Evolutionary conservation across 2,329 filamentous ascomycete genomes (phyloP).

Genomic region (Venturia pyrina): DNA sequence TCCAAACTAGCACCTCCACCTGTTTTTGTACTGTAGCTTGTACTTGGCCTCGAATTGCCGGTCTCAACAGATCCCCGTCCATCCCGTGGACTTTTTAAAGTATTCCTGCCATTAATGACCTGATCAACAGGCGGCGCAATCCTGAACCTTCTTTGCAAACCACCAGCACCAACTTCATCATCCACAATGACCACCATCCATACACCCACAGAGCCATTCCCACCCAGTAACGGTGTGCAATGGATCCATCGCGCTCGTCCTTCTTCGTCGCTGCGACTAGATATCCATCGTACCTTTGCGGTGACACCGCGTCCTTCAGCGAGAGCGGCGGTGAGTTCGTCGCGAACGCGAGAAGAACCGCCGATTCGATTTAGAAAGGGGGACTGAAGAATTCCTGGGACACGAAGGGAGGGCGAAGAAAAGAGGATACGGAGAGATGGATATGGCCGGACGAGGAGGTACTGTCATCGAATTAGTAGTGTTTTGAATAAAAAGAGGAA

Average conservation of each 20-base stretch:
- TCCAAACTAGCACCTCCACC: not conserved
- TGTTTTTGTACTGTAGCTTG: not conserved
- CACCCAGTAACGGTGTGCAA: conserved; percentile 61
- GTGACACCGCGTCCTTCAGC: conserved; percentile 61
- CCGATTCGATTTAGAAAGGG: conserved; percentile 39
- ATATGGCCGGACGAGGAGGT: conserved; percentile 37
- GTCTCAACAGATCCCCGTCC: not conserved
- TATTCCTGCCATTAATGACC: not conserved
- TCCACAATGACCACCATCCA: conserved; percentile 72
- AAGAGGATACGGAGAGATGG: conserved; percentile 41
- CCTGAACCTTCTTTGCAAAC: conserved; percentile 20
- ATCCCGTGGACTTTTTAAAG: not conserved
- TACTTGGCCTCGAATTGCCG: not conserved
- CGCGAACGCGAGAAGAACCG: conserved; percentile 41
- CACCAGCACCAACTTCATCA: conserved; percentile 37
- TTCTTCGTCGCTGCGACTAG: conserved; percentile 27
- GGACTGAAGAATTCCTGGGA: conserved; percentile 39
- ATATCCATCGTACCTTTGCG: conserved; percentile 59
- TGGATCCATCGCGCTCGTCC: conserved; percentile 66
- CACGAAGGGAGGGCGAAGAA: conserved; percentile 38
- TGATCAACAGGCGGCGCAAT: conserved; percentile 24
- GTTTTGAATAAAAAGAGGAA: not conserved
- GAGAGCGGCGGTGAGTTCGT: conserved; percentile 49
- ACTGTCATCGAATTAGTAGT: conserved; percentile 22
- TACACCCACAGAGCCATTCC: conserved; percentile 58